Evolutionary conservation across 805 yeast genomes (phyloP), one percentile per base, ranked within the genome.

Genomic region (Candida morakotiae): DNA sequence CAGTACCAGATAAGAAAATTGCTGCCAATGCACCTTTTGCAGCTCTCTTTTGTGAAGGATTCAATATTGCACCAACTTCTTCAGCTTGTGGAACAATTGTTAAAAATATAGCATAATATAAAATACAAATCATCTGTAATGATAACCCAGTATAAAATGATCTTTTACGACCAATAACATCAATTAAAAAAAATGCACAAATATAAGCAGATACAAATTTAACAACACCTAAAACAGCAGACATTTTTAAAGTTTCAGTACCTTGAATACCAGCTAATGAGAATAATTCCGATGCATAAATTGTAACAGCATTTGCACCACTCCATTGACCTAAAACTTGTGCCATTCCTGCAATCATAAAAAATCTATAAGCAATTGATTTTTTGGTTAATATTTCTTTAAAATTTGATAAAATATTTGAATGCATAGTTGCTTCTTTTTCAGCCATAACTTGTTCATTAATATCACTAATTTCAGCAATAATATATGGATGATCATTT

Each of bases 301-400:
- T 71, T 2, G 81, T 74, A 26, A 76, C 57, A 5, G 77, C 69
- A 44, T 65, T 68, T 5, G 79, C 73, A 35, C 79, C 79, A 19
- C 74, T 64, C 79, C 79, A 76, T 53, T 75, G 80, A 21, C 71
- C 70, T 28, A 75, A 55, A 8, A 74, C 24, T 52, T 73, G 81
- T 24, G 67, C 61, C 37, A 52, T 39, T 15, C 64, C 40, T 23
- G 71, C 67, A 23, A 75, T 43, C 6, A 58, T 43, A 34, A 75
- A 58, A 44, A 58, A 58, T 53, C 79, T 58, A 53, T 70, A 69
- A 37, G 71, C 52, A 38, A 70, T 58, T 4, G 74, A 64, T 34
- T 48, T 58, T 21, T 55, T 58, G 7, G 39, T 21, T 9, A 48
- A 14, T 13, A 69, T 47, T 35, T 66, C 72, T 43, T 52, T 62